These are phyloP conservation scores for Colletotrichum kahawae DNA, from an alignment of 2,329 filamentous ascomycete genomes.

Conservation along the genomic window DNA sequence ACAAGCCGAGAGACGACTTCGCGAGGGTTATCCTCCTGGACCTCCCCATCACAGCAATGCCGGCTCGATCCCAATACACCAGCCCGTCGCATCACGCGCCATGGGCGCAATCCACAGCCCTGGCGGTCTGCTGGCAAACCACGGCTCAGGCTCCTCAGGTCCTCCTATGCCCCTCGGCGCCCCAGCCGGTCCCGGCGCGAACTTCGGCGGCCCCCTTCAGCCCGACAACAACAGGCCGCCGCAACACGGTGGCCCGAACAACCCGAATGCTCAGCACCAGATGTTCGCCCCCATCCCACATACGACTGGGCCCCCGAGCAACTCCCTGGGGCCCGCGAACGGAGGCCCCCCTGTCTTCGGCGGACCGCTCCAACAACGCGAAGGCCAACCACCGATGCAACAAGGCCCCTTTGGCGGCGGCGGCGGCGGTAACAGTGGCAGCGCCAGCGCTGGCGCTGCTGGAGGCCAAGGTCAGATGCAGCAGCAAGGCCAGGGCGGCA, in stretches of 20 bases:
- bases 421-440: constrained; percentile 23
- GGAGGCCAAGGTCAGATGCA: constrained; percentile 75
- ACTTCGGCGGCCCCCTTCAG: constrained; percentile 61
- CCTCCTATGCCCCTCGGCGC: constrained; percentile 58
- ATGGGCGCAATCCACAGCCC: constrained; percentile 88
- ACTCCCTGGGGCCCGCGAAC: constrained; percentile 62
- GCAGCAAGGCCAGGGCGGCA: constrained; percentile 23
- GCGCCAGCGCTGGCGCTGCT: constrained; percentile 44
- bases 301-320: constrained; percentile 53
- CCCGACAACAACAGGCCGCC: constrained; percentile 54
- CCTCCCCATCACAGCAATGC: constrained; percentile 86
- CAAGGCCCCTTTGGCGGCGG: constrained; percentile 58
- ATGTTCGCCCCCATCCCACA: constrained; percentile 63
- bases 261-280: constrained; percentile 53
- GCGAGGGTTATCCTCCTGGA: constrained; percentile 67
- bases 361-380: constrained; percentile 68
- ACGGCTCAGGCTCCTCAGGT: constrained; percentile 66
- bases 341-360: constrained; percentile 72
- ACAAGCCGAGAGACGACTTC: constrained; percentile 64
- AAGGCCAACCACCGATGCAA: constrained; percentile 56
- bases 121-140: constrained; percentile 81
- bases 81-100: constrained; percentile 86
- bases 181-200: constrained; percentile 53
- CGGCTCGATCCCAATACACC: constrained; percentile 89
- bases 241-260: constrained; percentile 56